Base-by-base conservation (phyloP, 495 filamentous ascomycete genomes). In the Neurospora sp. region DNA sequence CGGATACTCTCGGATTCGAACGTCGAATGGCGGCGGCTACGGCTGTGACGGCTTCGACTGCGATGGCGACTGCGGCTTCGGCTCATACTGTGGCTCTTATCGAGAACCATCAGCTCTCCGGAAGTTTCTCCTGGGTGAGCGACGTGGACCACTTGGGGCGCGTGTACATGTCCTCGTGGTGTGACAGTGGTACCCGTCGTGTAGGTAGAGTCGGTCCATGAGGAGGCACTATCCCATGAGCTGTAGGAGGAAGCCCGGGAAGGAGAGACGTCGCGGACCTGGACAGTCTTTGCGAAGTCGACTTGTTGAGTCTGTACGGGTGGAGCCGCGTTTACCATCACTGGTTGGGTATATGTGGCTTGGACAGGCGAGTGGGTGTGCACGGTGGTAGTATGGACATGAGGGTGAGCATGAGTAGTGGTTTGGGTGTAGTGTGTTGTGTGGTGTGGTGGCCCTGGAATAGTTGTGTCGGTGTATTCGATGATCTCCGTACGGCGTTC, bases 311-410 rank as follows among this genome's bases (percentile, higher is more conserved):
- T 75, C 16, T 81, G 77, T 16, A 85, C 81, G 2, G 85, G 84
- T 7, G 74, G 81, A 70, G 82, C 76, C 46, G 85, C 81, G 6
- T 84, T 80, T 69, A 85, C 80, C 46, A 85, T 78, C 4, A 85
- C 72, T 8, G 81, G 72, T 14, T 79, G 79, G 0, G 72, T 75
- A 54, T 79, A 75, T 8, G 76, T 69, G 7, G 66, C 69, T 38
- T 75, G 74, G 16, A 76, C 54, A 18, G 80, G 73, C 4, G 80
- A 72, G 20, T 81, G 76, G 20, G 80, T 81, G 37, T 82, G 75
- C 16, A 75, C 75, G 16, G 76, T 69, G n/a, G 74, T 42, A 38
- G 27, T 72, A 23, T 42, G 74, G 27, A 71, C 41, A 20, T 59
- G 66, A 2, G 31, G 70, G 37, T 44, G 41, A 39, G n/a, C 66